A percentile compares a stretch with the other conserved stretches of the same genome.
These are phyloP conservation scores for Tulasnella sp. DNA, from an alignment of 768 basidiomycete genomes.

Conservation along the genomic window DNA sequence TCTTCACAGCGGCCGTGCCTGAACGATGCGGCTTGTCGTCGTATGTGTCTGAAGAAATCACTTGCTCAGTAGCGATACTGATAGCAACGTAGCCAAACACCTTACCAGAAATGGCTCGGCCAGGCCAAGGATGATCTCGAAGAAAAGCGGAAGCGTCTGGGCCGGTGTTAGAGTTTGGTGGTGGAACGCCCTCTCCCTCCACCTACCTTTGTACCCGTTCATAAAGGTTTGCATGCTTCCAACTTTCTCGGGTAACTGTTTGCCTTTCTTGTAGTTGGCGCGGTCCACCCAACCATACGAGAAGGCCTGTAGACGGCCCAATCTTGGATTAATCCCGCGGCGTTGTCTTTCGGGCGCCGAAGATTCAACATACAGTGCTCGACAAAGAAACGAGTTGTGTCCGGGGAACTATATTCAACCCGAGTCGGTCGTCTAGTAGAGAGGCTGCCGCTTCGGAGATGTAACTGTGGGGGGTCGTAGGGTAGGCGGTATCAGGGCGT, in stretches of 20 bases:
- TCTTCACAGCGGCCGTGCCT: conserved; percentile 54
- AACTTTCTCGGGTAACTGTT: conserved; percentile 76
- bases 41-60: conserved; percentile 52
- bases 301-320: conserved; percentile 52
- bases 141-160: conserved; percentile 86
- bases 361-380: conserved; percentile 43
- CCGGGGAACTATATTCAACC: conserved; percentile 73
- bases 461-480: conserved; percentile 45
- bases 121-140: conserved; percentile 80
- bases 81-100: not conserved
- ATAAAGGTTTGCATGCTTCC: conserved; percentile 87
- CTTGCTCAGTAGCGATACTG: not conserved
- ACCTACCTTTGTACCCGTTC: conserved; percentile 65
- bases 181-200: not conserved
- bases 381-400: conserved; percentile 79
- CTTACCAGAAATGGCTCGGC: conserved; percentile 53
- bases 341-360: not conserved
- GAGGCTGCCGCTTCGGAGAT: conserved; percentile 87
- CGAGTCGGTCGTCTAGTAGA: conserved; percentile 64
- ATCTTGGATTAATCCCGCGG: not conserved
- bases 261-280: conserved; percentile 72
- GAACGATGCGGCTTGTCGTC: conserved; percentile 75
- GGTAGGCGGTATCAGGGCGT: not conserved
- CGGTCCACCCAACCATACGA: conserved; percentile 91
- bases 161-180: not conserved